phyloP scores from a whole-genome alignment of 169 alveolate genomes.

The Plasmodium gonderi region DNA sequence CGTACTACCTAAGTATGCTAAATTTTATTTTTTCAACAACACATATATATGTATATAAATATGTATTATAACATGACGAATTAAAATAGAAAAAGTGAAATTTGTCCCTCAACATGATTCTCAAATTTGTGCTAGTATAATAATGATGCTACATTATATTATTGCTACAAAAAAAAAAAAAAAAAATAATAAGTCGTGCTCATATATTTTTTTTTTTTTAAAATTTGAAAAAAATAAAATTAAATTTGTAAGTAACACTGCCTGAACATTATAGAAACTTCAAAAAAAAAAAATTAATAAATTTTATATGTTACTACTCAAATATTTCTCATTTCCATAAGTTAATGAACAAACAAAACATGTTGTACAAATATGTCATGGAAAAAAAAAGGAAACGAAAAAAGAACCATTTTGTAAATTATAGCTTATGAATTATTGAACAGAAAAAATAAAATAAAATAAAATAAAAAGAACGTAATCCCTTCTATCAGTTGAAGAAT shows the following conservation, averaged over 20 bases:
- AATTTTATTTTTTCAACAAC: neutral
- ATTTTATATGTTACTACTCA: too few species aligned
- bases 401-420: neutral
- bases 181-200: neutral
- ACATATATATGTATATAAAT: neutral
- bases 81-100: neutral
- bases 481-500: neutral
- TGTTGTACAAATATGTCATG: neutral
- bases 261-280: neutral
- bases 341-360: neutral
- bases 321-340: neutral
- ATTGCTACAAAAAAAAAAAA: neutral
- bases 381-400: neutral
- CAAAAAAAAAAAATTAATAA: neutral
- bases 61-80: neutral
- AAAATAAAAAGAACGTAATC: too few species aligned
- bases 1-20: neutral
- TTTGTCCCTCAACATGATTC: neutral
- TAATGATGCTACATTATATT: neutral
- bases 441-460: too few species aligned
- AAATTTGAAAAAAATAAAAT: neutral
- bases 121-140: neutral
- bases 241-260: neutral
- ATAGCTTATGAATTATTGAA: too few species aligned
- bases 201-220: neutral